Base-by-base conservation (phyloP, 495 filamentous ascomycete genomes). In the Aspergillus biplanus region DNA sequence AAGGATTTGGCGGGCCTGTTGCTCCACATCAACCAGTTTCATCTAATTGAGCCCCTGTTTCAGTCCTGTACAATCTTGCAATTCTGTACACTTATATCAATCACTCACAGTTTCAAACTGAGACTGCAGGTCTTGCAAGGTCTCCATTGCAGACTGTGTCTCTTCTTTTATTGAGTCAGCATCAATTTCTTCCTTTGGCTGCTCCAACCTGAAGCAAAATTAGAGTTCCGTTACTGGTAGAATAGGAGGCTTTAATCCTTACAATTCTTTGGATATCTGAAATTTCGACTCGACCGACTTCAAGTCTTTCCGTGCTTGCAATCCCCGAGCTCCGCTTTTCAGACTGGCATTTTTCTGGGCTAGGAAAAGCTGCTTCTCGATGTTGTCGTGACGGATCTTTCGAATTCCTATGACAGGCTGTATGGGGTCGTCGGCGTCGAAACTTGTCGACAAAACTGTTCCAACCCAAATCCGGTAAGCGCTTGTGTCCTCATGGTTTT, bases 301-400 rank as follows among this genome's bases (percentile, higher is more conserved):
- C 46, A 93, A 66, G 4, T 85, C 84, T 69, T 93, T 93, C 33
- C 91, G 78, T 0, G 91, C 90, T 58, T 89, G 85, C 49, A 89
- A 67, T 0, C 91, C 91, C 62, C 91, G 78, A 0, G 89, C 83
- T 18, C 91, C 91, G 65, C 89, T 92, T 56, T 89, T 80, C 32
- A 91, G 67, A 37, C 80, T 78, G n/a, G 90, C 90, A 67, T 89
- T 89, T 66, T 90, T 91, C 63, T 89, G 85, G 6, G 86, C 82
- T 35, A 90, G 79, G 56, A 89, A 88, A 4, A 92, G 71, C 18
- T 86, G 80, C 64, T 82, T 83, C 59, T 84, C 78, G 46, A 87
- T 78, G 27, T 87, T 75, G 64, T 86, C 77, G 70, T 88, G 81
- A 7, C 79, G 77, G 15, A 93, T 67, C 63, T 82, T 78, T 32